Evolutionary conservation across 768 basidiomycete genomes (phyloP).

Genomic region (Butyriboletus loyo): DNA sequence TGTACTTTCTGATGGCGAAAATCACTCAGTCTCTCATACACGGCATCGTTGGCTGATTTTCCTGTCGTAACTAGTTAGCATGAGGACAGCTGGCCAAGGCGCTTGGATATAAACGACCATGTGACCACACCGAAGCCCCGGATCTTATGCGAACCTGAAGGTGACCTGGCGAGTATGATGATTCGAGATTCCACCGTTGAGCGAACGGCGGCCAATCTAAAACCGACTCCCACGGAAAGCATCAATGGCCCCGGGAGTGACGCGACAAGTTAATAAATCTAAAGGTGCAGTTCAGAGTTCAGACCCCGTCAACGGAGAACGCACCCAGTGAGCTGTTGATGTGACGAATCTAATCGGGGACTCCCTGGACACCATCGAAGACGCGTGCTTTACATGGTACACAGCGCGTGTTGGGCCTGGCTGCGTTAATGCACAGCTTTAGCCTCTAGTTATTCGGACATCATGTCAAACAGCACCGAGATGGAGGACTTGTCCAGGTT

Average conservation of each 20-base stretch:
- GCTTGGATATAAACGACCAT: too few species aligned
- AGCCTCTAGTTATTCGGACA: not conserved
- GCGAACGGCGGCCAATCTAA: not conserved
- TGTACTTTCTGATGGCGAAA: not conserved
- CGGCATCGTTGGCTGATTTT: not conserved
- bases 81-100: too few species aligned
- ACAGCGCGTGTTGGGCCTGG: too few species aligned
- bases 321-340: too few species aligned
- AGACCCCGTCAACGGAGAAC: too few species aligned
- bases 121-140: too few species aligned
- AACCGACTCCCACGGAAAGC: not conserved
- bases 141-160: not conserved
- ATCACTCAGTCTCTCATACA: not conserved
- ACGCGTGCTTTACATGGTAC: too few species aligned
- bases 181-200: not conserved
- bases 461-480: slow-evolving; percentile 37
- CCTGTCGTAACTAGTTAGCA: not conserved
- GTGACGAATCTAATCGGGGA: too few species aligned
- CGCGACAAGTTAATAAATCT: not conserved
- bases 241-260: not conserved
- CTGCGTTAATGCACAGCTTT: not conserved
- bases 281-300: too few species aligned
- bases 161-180: too few species aligned
- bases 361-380: too few species aligned
- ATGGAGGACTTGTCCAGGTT: slow-evolving; percentile 36